Evolutionary conservation across 192 early-diverging fungal species (phyloP).

Genomic region (Coemansia sp.): DNA sequence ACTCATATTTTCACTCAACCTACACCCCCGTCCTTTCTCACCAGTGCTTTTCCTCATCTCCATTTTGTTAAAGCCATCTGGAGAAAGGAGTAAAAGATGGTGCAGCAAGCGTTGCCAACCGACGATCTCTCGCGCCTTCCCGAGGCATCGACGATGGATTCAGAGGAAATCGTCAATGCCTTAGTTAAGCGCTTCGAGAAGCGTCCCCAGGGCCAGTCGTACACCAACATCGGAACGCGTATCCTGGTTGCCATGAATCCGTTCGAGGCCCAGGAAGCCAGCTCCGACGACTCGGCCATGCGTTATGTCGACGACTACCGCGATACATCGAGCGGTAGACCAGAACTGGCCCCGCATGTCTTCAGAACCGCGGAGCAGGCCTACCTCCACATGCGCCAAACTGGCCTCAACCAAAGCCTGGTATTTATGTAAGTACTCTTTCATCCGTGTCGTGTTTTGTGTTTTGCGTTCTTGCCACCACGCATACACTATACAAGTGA

Average conservation of each 20-base stretch:
- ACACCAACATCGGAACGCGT: conserved; percentile 69
- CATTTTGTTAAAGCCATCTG: background rate
- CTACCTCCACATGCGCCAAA: conserved; percentile 73
- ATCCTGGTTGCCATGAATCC: conserved; percentile 73
- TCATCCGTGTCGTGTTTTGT: background rate
- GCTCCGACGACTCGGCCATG: conserved; percentile 63
- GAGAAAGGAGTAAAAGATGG: conserved; percentile 13
- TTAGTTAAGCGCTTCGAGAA: conserved; percentile 51
- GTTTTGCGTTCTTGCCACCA: too few relatives aligned
- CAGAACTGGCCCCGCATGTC: conserved; percentile 61
- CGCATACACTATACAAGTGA: too few relatives aligned
- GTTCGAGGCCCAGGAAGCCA: conserved; percentile 56
- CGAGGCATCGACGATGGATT: conserved; percentile 40
- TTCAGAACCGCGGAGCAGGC: conserved; percentile 71
- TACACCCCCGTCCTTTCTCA: background rate
- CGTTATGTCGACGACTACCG: conserved; percentile 77
- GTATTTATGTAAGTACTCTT: conserved; percentile 57
- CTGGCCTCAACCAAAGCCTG: conserved; percentile 69
- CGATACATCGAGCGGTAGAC: conserved; percentile 52
- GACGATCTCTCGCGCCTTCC: conserved; percentile 50
- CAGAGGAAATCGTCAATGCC: conserved; percentile 43
- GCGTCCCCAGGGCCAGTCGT: conserved; percentile 56
- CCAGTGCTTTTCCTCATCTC: background rate
- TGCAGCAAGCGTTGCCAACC: conserved; percentile 23
- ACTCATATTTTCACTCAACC: background rate